Evolutionary conservation across 805 yeast genomes (phyloP).

Genomic region (Myxozyma mucilagina): DNA sequence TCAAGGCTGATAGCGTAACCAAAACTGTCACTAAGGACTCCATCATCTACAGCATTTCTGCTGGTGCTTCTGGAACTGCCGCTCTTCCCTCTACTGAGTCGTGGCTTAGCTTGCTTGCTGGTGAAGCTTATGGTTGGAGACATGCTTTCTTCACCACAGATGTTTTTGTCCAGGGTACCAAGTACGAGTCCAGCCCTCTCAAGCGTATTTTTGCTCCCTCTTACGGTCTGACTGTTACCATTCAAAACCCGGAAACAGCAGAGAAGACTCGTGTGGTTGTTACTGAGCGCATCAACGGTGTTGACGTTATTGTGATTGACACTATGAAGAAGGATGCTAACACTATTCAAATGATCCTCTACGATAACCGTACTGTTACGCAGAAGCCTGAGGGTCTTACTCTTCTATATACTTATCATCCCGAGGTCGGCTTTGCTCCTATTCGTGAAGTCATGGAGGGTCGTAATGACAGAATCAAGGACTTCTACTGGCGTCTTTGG

Average conservation of each 20-base stretch:
- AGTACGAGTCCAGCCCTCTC: constrained; percentile 76
- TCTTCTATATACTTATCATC: constrained; percentile 74
- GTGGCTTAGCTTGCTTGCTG: constrained; percentile 86
- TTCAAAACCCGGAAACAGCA: constrained; percentile 53
- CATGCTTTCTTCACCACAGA: constrained; percentile 80
- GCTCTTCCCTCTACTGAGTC: constrained; percentile 46
- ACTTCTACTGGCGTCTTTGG: constrained; percentile 98
- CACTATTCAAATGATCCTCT: constrained; percentile 67
- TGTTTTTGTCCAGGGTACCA: constrained; percentile 80
- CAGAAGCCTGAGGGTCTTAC: constrained; percentile 71
- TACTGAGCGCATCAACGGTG: constrained; percentile 72
- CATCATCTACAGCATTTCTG: constrained; percentile 15
- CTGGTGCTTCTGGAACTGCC: constrained; percentile 34
- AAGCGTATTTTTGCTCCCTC: constrained; percentile 79
- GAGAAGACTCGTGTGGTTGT: constrained; percentile 62
- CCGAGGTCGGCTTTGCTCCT: constrained; percentile 94
- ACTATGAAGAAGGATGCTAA: constrained; percentile 52
- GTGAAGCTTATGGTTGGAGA: constrained; percentile 79
- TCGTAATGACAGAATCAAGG: constrained; percentile 89
- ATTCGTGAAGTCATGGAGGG: constrained; percentile 85
- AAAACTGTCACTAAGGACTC: constrained; percentile 27
- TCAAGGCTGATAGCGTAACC: constrained; percentile 36
- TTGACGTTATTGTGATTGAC: constrained; percentile 57
- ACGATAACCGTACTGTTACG: constrained; percentile 86
- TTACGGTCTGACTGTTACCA: constrained; percentile 60